A percentile compares a stretch with the other conserved stretches of the same genome.
Evolutionary conservation across 805 yeast genomes (phyloP).

Genomic region (Lipomyces sp.): DNA sequence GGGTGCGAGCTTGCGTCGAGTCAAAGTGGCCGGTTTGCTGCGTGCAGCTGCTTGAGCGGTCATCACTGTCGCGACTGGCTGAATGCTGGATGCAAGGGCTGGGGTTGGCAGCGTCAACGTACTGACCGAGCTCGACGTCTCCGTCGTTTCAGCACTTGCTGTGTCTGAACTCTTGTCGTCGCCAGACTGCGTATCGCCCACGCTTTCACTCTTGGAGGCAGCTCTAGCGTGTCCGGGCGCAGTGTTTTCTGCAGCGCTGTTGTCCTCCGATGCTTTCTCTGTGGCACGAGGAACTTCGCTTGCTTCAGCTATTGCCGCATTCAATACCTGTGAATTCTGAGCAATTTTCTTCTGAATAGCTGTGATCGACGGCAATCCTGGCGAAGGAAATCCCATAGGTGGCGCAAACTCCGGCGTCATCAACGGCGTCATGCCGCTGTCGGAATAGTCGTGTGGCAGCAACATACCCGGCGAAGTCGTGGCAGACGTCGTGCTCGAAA

Average conservation of each 20-base stretch:
- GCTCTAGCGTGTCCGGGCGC: too few species aligned
- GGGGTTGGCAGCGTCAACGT: too few species aligned
- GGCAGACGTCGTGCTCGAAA: neutral
- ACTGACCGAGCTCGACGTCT: too few species aligned
- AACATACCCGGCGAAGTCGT: too few species aligned
- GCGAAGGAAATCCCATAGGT: conserved; percentile 22
- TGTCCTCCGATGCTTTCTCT: too few species aligned
- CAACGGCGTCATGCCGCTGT: neutral
- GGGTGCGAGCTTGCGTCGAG: conserved; percentile 17
- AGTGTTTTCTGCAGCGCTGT: too few species aligned
- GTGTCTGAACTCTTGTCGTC: too few species aligned
- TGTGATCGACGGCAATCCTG: conserved; percentile 16
- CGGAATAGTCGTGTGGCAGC: too few species aligned
- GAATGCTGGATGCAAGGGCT: too few species aligned
- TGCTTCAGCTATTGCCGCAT: neutral
- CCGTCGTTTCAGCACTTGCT: too few species aligned
- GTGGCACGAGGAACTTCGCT: neutral
- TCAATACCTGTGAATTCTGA: neutral
- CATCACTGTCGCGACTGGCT: neutral
- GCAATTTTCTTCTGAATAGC: neutral
- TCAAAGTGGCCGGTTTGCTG: neutral
- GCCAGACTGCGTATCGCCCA: too few species aligned
- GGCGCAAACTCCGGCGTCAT: conserved; percentile 1
- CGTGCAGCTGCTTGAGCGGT: neutral
- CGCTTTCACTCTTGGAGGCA: too few species aligned